These are phyloP conservation scores for Fusarium sp. DNA, from an alignment of 2,329 filamentous ascomycete genomes.

Conservation along the genomic window DNA sequence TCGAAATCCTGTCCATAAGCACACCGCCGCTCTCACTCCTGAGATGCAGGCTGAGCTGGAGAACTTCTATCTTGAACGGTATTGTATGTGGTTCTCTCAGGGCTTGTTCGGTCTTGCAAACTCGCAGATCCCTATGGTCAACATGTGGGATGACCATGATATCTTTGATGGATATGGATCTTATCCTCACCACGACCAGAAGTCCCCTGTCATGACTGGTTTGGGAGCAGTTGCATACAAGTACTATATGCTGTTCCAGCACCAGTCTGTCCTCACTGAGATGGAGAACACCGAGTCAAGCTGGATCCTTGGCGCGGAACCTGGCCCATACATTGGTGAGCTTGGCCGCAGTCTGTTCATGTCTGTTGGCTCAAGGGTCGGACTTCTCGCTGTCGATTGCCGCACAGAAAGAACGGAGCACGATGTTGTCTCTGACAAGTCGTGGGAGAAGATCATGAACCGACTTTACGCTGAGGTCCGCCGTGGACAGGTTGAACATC, in stretches of 20 bases:
- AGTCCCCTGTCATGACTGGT: constrained; percentile 87
- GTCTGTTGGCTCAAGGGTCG: constrained; percentile 80
- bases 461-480: constrained; percentile 85
- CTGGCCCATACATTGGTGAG: constrained; percentile 92
- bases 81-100: constrained; percentile 96
- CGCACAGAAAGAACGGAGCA: constrained; percentile 90
- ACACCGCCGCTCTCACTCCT: constrained; percentile 79
- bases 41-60: constrained; percentile 93
- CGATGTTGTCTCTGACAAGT: constrained; percentile 82
- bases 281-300: constrained; percentile 87
- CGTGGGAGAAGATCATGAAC: constrained; percentile 89
- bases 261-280: constrained; percentile 87
- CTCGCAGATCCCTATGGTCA: constrained; percentile 97
- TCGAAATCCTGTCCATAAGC: constrained; percentile 83
- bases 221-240: constrained; percentile 95
- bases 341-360: constrained; percentile 88
- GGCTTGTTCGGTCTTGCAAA: constrained; percentile 93
- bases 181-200: constrained; percentile 93
- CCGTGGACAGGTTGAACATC: constrained; percentile 87
- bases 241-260: constrained; percentile 98
- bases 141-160: constrained; percentile 97
- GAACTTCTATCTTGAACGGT: constrained; percentile 86
- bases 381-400: constrained; percentile 89
- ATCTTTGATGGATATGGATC: constrained; percentile 94
- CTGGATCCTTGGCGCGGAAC: constrained; percentile 84